Base-by-base conservation (phyloP, 2,329 filamentous ascomycete genomes). In the Cladosporium sp. region DNA sequence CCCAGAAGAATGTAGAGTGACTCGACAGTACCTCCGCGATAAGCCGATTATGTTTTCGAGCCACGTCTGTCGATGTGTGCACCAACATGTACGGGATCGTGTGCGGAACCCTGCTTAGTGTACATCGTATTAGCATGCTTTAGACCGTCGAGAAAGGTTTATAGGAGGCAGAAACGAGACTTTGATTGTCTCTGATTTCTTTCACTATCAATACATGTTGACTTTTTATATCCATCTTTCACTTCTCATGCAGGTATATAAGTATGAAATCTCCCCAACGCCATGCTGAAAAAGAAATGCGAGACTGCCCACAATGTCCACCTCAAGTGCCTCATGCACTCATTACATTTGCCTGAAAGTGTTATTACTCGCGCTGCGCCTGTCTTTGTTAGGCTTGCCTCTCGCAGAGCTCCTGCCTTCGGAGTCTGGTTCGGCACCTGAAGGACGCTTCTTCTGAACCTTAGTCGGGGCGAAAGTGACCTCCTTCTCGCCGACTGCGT, bases 331-430 rank as follows among this genome's bases (percentile, higher is more conserved):
- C 7, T 17, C 1, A 35, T 3, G 10, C 9, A 15, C 9, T 8
- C 24, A 25, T 57, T 66, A 87, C 78, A 90, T 80, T 68, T 79
- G 81, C 70, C 87, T 82, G 71, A 91, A 89, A 39, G 85, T 85
- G 73, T 93, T 92, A 53, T 81, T 82, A 73, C 88, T 91, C 51
- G 89, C 89, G 72, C 87, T 91, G 66, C 89, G 78, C 66, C 89
- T 83, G 25, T 78, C 75, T 58, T 77, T 76, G 39, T 49, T 71
- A 69, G 24, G 70, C 70, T 12, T 60, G 56, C 13, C 51, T 62
- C 48, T 59, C 53, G 48, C 58, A 32, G 34, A 58, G 54, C 24
- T 61, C 48, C 51, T 58, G 51, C 51, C 57, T 48, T 28, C 54
- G 47, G 56, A 58, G 57, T 58, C 36, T 44, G 42, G 56, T 50